Base-by-base conservation (phyloP, 2,329 filamentous ascomycete species). In the Calonectria henricotiae region DNA sequence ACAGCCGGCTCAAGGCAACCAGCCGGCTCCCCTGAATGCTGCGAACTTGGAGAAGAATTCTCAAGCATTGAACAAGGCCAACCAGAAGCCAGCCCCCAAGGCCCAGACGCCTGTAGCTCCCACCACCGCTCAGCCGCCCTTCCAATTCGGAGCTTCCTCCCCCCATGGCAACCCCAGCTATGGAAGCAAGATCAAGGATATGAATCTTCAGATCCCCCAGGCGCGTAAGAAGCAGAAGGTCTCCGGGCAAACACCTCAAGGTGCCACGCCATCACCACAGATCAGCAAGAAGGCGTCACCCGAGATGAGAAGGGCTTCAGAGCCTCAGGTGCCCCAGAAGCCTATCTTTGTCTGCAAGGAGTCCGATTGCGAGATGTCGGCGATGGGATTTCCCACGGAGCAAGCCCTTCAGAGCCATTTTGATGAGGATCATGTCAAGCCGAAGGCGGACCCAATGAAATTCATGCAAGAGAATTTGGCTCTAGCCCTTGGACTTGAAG, bases 111-210 rank as follows among this genome's bases (percentile, higher is more conserved):
- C 89, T 4, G 84, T 88, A 13, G 89, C 90, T 11, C 89, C 90
- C 17, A 91, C 88, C 0, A 86, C 86, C 1, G 76, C 86, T 15
- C 88, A 90, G 71, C 86, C 89, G 17, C 89, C 89, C 0, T 90
- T 90, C 78, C 81, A 83, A 30, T 86, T 91, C 67, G 86, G 86
- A 13, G 86, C 85, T 20, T 82, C 85, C 9, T 91, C 90, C 6
- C 90, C 90, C 37, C 88, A 90, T 72, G 90, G 89, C 13, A 87
- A 88, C 67, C 90, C 90, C 2, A 85, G 83, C 7, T 90, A 90
- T 71, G 85, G 87, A 54, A 83, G 81, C 77, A 87, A 85, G 77
- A 83, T 86, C 2, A 83, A 86, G 62, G 80, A 91, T 37, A 88
- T 89, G 41, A 87, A 88, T 63, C 82, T 92, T 43, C 85, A 88